Base-by-base conservation (phyloP, 2,329 filamentous ascomycete genomes). In the Neofusicoccum laricinum region DNA sequence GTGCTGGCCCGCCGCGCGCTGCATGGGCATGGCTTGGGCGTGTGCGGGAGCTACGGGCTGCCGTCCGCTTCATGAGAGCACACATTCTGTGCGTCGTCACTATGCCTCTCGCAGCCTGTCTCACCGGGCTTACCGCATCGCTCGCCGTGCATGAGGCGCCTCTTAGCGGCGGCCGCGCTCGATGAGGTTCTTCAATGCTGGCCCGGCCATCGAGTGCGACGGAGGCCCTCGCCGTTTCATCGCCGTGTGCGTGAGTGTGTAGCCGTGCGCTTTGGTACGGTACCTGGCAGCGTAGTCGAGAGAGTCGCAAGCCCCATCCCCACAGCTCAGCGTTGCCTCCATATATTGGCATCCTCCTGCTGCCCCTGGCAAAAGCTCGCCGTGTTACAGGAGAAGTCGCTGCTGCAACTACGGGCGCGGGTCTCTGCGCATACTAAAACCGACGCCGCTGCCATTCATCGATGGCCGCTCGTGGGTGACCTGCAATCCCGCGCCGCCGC, bases 201-300 rank as follows among this genome's bases (percentile, higher is more conserved):
- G 55, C 41, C 51, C 40, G 55, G 41, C 55, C 62, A 57, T 64
- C 63, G 48, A 61, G 76, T 77, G 75, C 73, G 71, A 77, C 76
- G 67, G 61, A 69, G 68, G 69, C 68, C 51, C 34, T 72, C 68
- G 70, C 70, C 74, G 73, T 76, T 77, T 75, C 72, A 73, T 71
- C 51, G 68, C 69, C 71, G 72, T 68, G 69, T 72, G 70, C 67
- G 70, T 69, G 66, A 71, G 72, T 69, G 74, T 74, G 74, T 75
- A 71, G 74, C 75, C 74, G 70, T 70, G 70, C 70, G 71, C 71
- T 71, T 73, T 75, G 67, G 76, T 77, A 69, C 75, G 67, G 76
- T 78, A 69, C 75, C 76, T 77, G 75, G 75, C 72, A 73, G 70
- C 70, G 71, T 67, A 71, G 67, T 68, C 66, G 64, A 69, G 69